phyloP scores from a whole-genome alignment of 2,329 filamentous ascomycete species.

The Sporothrix schenckii region DNA sequence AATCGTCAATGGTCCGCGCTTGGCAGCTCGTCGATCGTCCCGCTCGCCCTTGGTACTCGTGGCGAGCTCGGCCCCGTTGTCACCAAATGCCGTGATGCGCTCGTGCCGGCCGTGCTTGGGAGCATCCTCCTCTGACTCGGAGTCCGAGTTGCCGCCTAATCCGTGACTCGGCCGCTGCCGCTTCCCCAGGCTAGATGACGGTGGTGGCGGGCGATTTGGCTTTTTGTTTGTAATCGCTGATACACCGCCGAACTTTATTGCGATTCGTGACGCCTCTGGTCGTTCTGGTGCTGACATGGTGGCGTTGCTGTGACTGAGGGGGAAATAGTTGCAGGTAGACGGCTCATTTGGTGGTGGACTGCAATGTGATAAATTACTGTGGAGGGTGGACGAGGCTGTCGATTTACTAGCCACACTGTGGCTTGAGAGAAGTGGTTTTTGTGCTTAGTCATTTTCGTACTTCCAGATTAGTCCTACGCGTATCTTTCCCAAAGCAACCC shows the following conservation, averaged over 20 bases:
- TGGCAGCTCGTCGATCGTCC: conserved; percentile 28
- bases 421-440: not conserved
- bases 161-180: conserved; percentile 49
- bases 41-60: conserved; percentile 34
- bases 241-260: conserved; percentile 52
- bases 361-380: not conserved
- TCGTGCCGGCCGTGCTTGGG: conserved; percentile 39
- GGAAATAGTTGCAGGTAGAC: too few relatives aligned
- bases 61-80: conserved; percentile 38
- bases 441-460: not conserved
- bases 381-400: not conserved
- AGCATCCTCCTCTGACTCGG: conserved; percentile 43
- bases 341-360: not conserved
- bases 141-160: conserved; percentile 49
- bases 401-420: conserved; percentile 20
- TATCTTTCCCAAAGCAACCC: conserved; percentile 10
- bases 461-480: not conserved
- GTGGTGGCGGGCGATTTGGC: conserved; percentile 41
- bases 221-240: conserved; percentile 37
- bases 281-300: conserved; percentile 47
- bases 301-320: not conserved
- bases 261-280: conserved; percentile 47
- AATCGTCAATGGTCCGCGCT: conserved; percentile 39
- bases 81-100: conserved; percentile 43
- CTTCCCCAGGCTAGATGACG: conserved; percentile 54